Percentiles rank a stretch among this genome's conserved stretches.
phyloP scores from a whole-genome alignment of 164 flowering plant genomes.

The Liriodendron chinense region DNA sequence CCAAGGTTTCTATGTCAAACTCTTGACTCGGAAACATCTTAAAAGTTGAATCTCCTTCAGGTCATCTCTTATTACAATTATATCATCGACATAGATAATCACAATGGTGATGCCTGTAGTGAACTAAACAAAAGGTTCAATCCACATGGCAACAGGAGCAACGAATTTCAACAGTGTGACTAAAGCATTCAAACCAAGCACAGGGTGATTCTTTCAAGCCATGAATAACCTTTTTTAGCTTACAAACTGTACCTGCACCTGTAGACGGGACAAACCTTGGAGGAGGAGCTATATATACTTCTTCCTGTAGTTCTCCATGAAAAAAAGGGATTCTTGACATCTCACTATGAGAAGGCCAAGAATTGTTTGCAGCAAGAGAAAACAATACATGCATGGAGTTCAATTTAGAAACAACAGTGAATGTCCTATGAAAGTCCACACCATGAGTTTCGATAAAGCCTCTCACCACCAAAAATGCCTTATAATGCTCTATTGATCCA shows the following conservation, averaged over 20 bases:
- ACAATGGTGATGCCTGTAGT: neutral
- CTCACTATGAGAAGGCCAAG: neutral
- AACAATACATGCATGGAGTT: neutral
- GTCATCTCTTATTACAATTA: neutral
- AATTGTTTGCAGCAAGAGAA: neutral
- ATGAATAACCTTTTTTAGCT: neutral
- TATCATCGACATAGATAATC: neutral
- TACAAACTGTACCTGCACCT: neutral
- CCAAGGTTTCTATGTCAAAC: neutral
- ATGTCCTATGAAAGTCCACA: too few relatives aligned
- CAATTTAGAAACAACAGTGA: neutral
- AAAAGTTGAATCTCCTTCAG: neutral
- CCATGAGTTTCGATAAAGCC: too few relatives aligned
- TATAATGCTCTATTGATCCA: too few relatives aligned
- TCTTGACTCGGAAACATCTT: neutral
- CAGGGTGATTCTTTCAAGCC: neutral
- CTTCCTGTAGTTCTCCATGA: too few relatives aligned
- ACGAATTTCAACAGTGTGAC: neutral
- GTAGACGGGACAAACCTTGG: neutral
- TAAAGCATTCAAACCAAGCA: neutral
- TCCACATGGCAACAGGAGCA: neutral
- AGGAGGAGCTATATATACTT: neutral
- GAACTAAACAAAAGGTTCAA: neutral
- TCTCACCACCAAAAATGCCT: too few relatives aligned
- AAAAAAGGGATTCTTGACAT: too few relatives aligned